Evolutionary conservation across 345 rosid species (phyloP), one percentile per base, ranked within the genome.

Genomic region (Cardamine resedifolia): DNA sequence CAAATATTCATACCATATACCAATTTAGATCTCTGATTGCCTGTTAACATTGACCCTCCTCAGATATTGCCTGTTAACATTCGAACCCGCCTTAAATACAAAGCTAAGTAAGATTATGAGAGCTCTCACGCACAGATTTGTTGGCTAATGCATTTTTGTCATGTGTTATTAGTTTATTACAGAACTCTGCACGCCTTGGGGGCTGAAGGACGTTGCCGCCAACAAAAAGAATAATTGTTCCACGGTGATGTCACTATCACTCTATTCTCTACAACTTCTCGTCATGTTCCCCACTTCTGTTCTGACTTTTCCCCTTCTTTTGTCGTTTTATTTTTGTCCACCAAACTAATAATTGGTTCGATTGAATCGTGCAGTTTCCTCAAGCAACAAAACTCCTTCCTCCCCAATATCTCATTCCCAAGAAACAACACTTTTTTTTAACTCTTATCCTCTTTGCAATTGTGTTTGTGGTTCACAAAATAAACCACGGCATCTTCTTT

Each of bases 281-380:
- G 60, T 70, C 80, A 57, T 64, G 72, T 64, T 76, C 72, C 80
- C 76, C 80, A 70, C 80, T 70, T 76, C 47, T 76, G 55, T 20
- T 61, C 51, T 70, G 67, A 63, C 71, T 76, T 70, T 70, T 70
- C 3, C 33, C 20, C 50, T 52, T 58, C 12, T 7, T 62, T 61
- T 51, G 19, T 68, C 34, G 6, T 61, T 61, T 19, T 41, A 30
- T 76, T 38, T 63, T 30, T 64, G 38, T 56, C 27, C 72, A 64
- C 72, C 61, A 70, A 53, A 64, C 49, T 63, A 70, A 70, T 76
- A 47, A 64, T 76, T 70, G 57, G 27, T 64, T 49, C 30, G 14
- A 31, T 20, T 58, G 71, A 70, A 20, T 70, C 56, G 36, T 64
- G 55, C 67, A 76, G 61, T 70, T 57, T 57, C 67, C 44, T 48